Conservation (phyloP, 108 stramenopile species). For the Cafeteria roenbergensis region DNA sequence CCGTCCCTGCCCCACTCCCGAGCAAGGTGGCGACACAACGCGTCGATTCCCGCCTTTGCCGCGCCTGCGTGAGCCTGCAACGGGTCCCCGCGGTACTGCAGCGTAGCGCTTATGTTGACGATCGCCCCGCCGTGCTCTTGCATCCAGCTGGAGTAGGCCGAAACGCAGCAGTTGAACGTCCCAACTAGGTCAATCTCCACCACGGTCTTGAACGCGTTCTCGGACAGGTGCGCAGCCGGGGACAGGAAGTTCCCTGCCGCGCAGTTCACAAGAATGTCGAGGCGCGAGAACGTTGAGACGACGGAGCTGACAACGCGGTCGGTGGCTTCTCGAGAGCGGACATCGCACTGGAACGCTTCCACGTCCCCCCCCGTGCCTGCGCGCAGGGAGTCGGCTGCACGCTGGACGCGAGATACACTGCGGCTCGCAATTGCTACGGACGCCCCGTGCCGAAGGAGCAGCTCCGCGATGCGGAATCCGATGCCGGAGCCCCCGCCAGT, state of each 20-base stretch:
- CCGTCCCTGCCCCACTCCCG: slow-evolving; percentile 13
- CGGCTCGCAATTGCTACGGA: background rate
- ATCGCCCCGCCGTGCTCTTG: background rate
- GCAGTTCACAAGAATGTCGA: slow-evolving; percentile 11
- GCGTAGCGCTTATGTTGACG: slow-evolving; percentile 12
- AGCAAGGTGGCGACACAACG: background rate
- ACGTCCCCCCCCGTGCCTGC: background rate
- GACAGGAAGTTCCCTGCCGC: slow-evolving; percentile 17
- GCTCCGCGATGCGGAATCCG: slow-evolving; percentile 7
- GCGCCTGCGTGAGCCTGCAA: slow-evolving; percentile 13
- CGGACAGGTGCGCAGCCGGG: background rate
- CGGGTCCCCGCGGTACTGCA: slow-evolving; percentile 14
- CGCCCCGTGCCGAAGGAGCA: slow-evolving; percentile 10
- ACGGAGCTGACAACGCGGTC: background rate
- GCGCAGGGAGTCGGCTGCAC: background rate
- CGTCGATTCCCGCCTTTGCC: slow-evolving; percentile 14
- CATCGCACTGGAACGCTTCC: background rate
- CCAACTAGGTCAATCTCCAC: slow-evolving; percentile 13
- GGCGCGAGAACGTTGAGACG: slow-evolving; percentile 2
- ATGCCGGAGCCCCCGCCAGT: slow-evolving; percentile 12
- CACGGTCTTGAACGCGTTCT: slow-evolving; percentile 12
- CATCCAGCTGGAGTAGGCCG: background rate
- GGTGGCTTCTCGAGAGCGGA: background rate
- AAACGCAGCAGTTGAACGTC: slow-evolving; percentile 3
- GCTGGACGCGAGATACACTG: too few species aligned